Conservation (phyloP, 129 eudicot genomes). For the Deinandra increscens region DNA sequence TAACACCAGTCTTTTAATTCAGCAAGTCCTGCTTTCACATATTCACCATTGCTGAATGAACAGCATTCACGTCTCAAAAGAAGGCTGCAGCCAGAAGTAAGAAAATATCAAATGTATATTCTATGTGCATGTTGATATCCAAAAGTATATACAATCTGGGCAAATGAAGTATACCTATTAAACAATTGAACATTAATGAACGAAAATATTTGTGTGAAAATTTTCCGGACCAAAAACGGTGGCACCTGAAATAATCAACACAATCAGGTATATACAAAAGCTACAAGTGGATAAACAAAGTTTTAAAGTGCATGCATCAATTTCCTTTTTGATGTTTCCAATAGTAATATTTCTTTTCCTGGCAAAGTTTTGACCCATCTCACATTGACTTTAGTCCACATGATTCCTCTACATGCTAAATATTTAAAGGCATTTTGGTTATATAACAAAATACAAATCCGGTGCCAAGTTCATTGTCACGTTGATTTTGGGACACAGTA, state of each 20-base stretch:
- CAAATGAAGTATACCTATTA: constrained; percentile 59
- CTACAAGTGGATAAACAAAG: constrained; percentile 16
- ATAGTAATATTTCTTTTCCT: not conserved
- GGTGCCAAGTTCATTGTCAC: not conserved
- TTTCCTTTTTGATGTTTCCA: constrained; percentile 17
- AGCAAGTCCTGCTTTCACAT: constrained; percentile 92
- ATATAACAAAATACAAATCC: not conserved
- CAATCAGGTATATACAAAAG: not conserved
- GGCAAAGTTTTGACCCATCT: not conserved
- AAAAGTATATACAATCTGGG: constrained; percentile 5
- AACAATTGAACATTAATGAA: constrained; percentile 95
- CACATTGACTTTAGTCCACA: not conserved
- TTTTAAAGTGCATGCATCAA: constrained; percentile 7
- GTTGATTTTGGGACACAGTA: not conserved
- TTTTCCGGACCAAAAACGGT: constrained; percentile 54
- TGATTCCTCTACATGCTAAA: not conserved
- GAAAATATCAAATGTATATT: not conserved
- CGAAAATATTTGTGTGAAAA: constrained; percentile 92
- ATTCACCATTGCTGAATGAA: constrained; percentile 97
- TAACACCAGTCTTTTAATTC: constrained; percentile 88
- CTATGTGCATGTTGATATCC: not conserved
- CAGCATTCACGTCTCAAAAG: constrained; percentile 95
- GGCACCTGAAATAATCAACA: constrained; percentile 65
- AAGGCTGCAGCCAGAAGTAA: constrained; percentile 62
- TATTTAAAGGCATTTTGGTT: not conserved